Base-by-base conservation (phyloP, 2,329 filamentous ascomycete genomes). In the Chalaropsis ovoidea region DNA sequence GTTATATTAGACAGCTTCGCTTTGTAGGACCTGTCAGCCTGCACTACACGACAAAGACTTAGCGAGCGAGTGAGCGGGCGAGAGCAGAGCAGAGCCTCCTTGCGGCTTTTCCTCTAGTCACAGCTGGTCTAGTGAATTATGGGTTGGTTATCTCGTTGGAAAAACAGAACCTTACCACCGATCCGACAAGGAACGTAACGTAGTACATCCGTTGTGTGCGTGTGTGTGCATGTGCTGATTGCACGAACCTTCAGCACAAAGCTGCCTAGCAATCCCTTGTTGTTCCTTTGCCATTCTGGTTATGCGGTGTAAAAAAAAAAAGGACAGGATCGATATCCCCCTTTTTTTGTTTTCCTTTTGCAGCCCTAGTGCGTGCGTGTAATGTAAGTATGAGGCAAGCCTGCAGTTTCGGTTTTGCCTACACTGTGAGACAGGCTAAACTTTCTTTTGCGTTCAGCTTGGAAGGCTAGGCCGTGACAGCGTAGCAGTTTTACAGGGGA, bases 81-180 rank as follows among this genome's bases (percentile, higher is more conserved):
- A 45, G 31, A 2, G 43, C 43, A 49, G 45, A 24, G 45, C 45
- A 52, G 47, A 52, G 47, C 47, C 47, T 52, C 47, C 47, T 52
- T 22, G 47, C 47, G 19, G 19, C 47, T 52, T 15, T 15, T 24
- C 10, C 47, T 24, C 24, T 52, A 6, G 35, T 10, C 35, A 39
- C 35, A 39, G 35, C 35, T 39, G 35, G 35, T n/a, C n/a, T n/a
- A n/a, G n/a, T n/a, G n/a, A n/a, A n/a, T 6, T 39, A 39, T 52
- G 47, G 47, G 10, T 15, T 1, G 47, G 10, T 15, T 1, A 24
- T 24, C 10, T 27, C 47, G 24, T 52, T n/a, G n/a, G 19, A 19
- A 27, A 19, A 24, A 7, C 35, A 39, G 6, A 24, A 52, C 24
- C 13, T 19, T 24, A n/a, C n/a, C 19, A 15, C 47, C 24, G 11